These are phyloP conservation scores for Paecilomyces sp. DNA, from an alignment of 2,329 filamentous ascomycete species.

Conservation along the genomic window DNA sequence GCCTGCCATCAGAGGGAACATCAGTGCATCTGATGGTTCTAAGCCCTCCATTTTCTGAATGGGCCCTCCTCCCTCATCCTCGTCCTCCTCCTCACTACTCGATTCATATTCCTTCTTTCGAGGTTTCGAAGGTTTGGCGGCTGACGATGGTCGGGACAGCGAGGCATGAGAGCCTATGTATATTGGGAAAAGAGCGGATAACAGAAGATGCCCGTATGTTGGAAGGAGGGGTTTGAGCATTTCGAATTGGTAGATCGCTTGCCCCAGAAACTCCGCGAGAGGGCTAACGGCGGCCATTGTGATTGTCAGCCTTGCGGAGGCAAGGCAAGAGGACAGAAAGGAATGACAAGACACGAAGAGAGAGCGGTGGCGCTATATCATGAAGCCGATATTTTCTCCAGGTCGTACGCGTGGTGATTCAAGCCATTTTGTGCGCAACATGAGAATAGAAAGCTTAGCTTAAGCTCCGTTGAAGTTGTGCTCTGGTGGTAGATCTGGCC, in stretches of 20 bases:
- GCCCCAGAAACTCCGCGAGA: conserved; percentile 32
- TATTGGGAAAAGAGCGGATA: conserved; percentile 73
- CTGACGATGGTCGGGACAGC: conserved; percentile 73
- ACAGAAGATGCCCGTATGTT: conserved; percentile 54
- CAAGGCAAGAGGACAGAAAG: background rate
- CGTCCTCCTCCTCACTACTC: conserved; percentile 35
- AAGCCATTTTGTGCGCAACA: background rate
- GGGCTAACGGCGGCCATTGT: conserved; percentile 28
- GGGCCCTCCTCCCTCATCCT: conserved; percentile 48
- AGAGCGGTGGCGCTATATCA: background rate
- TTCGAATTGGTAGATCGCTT: conserved; percentile 38
- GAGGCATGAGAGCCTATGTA: conserved; percentile 81
- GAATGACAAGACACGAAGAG: background rate
- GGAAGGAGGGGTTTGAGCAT: conserved; percentile 41
- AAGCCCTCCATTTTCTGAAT: conserved; percentile 60
- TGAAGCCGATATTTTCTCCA: background rate
- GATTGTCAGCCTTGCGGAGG: background rate
- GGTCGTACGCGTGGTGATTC: background rate
- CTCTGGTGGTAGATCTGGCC: background rate
- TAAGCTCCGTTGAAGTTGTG: background rate
- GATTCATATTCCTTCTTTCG: conserved; percentile 21
- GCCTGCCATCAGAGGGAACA: conserved; percentile 76
- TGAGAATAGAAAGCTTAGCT: background rate
- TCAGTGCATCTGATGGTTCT: conserved; percentile 69
- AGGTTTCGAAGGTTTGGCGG: conserved; percentile 53